These are phyloP conservation scores for Calonectria crousiana DNA, from an alignment of 2,329 filamentous ascomycete genomes.

Conservation along the genomic window DNA sequence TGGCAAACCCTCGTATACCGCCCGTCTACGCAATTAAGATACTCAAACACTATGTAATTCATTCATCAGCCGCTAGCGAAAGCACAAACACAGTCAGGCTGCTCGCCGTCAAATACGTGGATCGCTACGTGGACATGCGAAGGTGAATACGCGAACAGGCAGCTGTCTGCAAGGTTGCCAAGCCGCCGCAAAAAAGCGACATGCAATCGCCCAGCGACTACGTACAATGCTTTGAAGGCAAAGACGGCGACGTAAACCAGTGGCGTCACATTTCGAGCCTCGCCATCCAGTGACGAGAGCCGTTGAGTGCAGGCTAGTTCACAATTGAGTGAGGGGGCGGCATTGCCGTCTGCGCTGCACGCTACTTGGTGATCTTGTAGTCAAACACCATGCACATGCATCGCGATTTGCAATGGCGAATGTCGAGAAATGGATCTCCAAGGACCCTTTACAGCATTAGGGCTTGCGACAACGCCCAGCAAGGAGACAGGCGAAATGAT, in stretches of 20 bases:
- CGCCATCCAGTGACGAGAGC: slow-evolving; percentile 17
- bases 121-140: slow-evolving; percentile 16
- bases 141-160: background rate
- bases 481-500: slow-evolving; percentile 6
- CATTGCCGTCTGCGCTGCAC: background rate
- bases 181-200: background rate
- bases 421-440: slow-evolving; percentile 4
- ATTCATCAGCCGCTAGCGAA: slow-evolving; percentile 8
- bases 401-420: slow-evolving; percentile 15
- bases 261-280: slow-evolving; percentile 22
- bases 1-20: slow-evolving; percentile 9
- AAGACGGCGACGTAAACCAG: slow-evolving; percentile 16
- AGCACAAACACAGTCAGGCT: background rate
- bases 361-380: background rate
- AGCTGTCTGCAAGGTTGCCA: background rate
- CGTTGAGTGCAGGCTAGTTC: slow-evolving; percentile 4
- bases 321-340: slow-evolving; percentile 2
- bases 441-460: background rate
- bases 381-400: background rate
- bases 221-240: slow-evolving; percentile 9
- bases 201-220: background rate
- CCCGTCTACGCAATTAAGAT: slow-evolving; percentile 18
- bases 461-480: slow-evolving; percentile 6
- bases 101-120: slow-evolving; percentile 17
- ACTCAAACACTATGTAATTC: background rate